Base-by-base conservation (phyloP, 2,329 filamentous ascomycete genomes). In the Diplodia seriata region DNA sequence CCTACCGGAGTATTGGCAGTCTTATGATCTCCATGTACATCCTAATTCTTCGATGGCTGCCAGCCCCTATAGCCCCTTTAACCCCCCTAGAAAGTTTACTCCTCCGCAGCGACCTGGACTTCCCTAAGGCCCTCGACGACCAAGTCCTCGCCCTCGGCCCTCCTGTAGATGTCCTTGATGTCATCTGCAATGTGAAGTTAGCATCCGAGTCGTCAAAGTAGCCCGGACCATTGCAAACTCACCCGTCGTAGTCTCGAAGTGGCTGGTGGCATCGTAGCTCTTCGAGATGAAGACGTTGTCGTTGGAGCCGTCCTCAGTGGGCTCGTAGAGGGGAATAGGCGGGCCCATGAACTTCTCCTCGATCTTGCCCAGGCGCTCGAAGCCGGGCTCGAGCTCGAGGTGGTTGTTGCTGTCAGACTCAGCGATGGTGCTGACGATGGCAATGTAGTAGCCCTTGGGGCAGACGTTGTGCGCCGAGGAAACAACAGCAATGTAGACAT, bases 391-490 rank as follows among this genome's bases (percentile, higher is more conserved):
- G 53, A 99, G 89, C 84, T 99, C 95, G 68, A 97, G 85, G 81
- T 99, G 95, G 82, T 97, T 94, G 86, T 99, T 98, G 72, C 92
- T 90, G 70, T 89, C 84, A 54, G 89, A 90, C 85, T 99, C 96
- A 71, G 95, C 93, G 77, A 99, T 97, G 69, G 95, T 99, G 57
- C 93, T 97, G 72, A 99, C 94, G 70, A 98, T 99, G 75, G 95
- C 95, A 74, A 99, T 93, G 85, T 96, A 99, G 88, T 97, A 98
- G 70, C 94, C 94, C 87, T 97, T 97, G 75, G 96, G 95, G 84
- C 94, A 98, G 74, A 99, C 96, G 76, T 97, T 98, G 85, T 99
- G 96, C 47, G 94, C 92, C 49, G 92, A 93, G 1, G 94, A 97
- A 69, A 99, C 93, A 79, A 95, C 91, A 68, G 95, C 94, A 77